phyloP scores from a whole-genome alignment of 352 stramenopile species.

The Globisporangium radiosum region DNA sequence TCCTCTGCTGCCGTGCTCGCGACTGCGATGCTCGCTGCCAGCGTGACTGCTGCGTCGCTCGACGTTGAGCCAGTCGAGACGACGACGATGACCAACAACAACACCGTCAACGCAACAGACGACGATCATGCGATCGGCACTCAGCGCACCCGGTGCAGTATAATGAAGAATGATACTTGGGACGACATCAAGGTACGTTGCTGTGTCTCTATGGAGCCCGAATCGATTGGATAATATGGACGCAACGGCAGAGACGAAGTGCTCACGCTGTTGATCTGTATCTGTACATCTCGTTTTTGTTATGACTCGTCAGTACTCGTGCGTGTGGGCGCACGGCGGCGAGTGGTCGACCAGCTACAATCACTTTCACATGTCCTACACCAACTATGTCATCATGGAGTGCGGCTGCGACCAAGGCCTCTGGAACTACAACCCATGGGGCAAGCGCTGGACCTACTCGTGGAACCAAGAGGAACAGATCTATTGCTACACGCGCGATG shows the following conservation, averaged over 20 bases:
- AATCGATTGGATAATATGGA: too few species aligned
- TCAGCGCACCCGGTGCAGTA: too few species aligned
- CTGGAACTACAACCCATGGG: background rate
- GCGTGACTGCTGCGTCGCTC: background rate
- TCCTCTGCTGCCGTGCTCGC: background rate
- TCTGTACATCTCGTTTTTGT: too few species aligned
- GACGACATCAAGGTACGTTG: background rate
- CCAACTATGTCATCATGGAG: background rate
- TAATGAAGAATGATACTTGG: background rate
- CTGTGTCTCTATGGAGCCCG: too few species aligned
- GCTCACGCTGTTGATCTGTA: too few species aligned
- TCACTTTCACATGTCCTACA: background rate
- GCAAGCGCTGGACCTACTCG: background rate
- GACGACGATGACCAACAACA: background rate
- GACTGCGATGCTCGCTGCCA: background rate
- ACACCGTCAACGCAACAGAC: background rate
- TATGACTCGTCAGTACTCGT: background rate
- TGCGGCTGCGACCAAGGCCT: background rate
- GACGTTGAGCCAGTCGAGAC: background rate
- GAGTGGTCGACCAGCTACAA: background rate
- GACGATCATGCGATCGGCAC: too few species aligned
- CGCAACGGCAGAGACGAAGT: too few species aligned
- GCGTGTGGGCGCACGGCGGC: background rate
- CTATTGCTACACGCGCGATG: background rate
- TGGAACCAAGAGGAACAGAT: background rate